Conservation (phyloP, 305 asterid genomes). For the Fraxinus angustifolia region DNA sequence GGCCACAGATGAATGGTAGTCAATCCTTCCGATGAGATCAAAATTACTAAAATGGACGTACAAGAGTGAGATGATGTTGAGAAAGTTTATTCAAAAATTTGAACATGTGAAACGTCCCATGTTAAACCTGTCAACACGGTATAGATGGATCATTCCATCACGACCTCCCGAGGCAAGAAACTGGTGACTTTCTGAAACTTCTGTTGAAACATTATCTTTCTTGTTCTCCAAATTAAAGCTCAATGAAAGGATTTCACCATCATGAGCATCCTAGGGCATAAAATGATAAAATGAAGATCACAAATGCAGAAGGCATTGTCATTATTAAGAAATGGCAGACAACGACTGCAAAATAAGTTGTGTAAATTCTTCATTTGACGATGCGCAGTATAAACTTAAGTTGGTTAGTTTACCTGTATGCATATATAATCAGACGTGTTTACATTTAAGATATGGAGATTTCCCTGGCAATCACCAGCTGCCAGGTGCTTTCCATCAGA, state of each 20-base stretch:
- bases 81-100: slow-evolving; percentile 11
- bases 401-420: slow-evolving; percentile 40
- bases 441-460: slow-evolving; percentile 56
- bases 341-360: slow-evolving; percentile 4
- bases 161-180: slow-evolving; percentile 58
- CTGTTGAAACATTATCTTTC: slow-evolving; percentile 24
- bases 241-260: slow-evolving; percentile 53
- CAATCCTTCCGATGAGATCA: slow-evolving; percentile 46
- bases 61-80: slow-evolving; percentile 18
- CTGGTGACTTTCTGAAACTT: slow-evolving; percentile 27
- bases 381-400: slow-evolving; percentile 4
- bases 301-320: slow-evolving; percentile 1
- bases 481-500: slow-evolving; percentile 66
- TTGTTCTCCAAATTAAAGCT: slow-evolving; percentile 43
- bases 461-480: slow-evolving; percentile 67
- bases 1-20: slow-evolving; percentile 49
- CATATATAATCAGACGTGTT: slow-evolving; percentile 38
- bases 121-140: slow-evolving; percentile 50
- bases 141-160: slow-evolving; percentile 57
- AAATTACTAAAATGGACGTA: slow-evolving; percentile 41
- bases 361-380: slow-evolving; percentile 16
- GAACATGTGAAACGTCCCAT: slow-evolving; percentile 20
- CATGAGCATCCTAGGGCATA: slow-evolving; percentile 52
- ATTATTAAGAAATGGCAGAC: not conserved
- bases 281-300: slow-evolving; percentile 5